Evolutionary conservation across 176 grass and related monocot genomes (phyloP), one percentile per base, ranked within the genome.

Genomic region (Stipa capillata): DNA sequence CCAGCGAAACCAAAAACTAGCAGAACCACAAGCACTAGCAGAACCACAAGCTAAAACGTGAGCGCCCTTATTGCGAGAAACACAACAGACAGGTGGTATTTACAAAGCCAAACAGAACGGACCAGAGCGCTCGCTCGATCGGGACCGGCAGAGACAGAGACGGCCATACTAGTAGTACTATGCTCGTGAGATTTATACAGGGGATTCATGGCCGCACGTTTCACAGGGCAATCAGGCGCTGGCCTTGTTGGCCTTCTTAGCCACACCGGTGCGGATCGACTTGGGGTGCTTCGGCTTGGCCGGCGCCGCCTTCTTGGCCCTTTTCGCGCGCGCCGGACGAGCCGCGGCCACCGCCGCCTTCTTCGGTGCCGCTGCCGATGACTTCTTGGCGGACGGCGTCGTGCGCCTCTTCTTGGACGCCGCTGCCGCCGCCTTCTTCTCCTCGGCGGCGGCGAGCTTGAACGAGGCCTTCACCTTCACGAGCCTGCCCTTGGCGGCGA

Each of bases 391-490:
- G 21, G 62, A 37, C 7, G 57, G 41, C 3, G 69, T 52, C 8
- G 59, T 78, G 80, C 87, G 83, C 50, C 77, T 63, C 83, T 80
- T 89, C 65, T 86, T 97, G 29, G 56, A 17, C 69, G 73, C 73
- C 5, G 29, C 24, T 6, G 69, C 39, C 3, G 34, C 25, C 0
- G 80, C 37, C 76, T 17, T 41, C 73, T 67, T 79, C 69, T 76
- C 82, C 81, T 92, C 87, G 0, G 70, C 44, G 3, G 79, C 61
- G 11, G 89, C 35, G 47, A 97, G 76, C 80, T 88, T 94, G 82
- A 94, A 97, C 0, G 94, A 97, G 52, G 92, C 92, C 82, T 85
- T 97, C 9, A 97, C 74, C 80, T 92, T 94, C 8, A 86, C 85
- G 69, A 97, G 87, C 66, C 89, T 83, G 8, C 87, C 94, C 80